Base-by-base conservation (phyloP, 2,329 filamentous ascomycete genomes). In the Ceratocystis harringtonii region DNA sequence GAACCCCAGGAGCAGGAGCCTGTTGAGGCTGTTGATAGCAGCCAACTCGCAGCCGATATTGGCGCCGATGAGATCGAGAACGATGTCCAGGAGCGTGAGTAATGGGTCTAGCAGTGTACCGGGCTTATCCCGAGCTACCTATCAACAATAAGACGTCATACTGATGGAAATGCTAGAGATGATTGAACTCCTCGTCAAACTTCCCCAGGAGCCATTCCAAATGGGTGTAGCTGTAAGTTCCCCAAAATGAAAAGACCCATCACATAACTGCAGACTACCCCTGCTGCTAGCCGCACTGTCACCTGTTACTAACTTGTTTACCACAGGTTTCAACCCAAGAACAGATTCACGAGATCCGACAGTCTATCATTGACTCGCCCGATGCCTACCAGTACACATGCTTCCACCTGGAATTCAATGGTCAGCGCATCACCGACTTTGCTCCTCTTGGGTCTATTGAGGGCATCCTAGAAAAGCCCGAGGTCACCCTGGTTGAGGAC, bases 351-450 rank as follows among this genome's bases (percentile, higher is more conserved):
- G 94, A 99, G 79, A 86, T 99, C 71, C 89, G 94, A 70, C 94
- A 97, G 77, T 92, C 92, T 68, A 89, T 99, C 74, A 91, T 96
- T 77, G 94, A 99, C 76, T 82, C 91, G 62, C 94, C 94, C 4
- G 82, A 87, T 68, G 95, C 92, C 63, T 94, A 96, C 78, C 91
- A 95, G 76, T 96, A 96, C 79, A 95, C 94, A 64, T 99, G 94
- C 80, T 99, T 99, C 79, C 94, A 99, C 77, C 85, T 99, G 71
- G 92, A 97, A 78, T 86, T 92, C 78, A 86, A 89, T 67, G 90
- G 90, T 70, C 80, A 89, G 76, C 88, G 89, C 69, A 87, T 99
- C 81, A 97, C 97, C 75, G 94, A 99, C 76, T 97, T 94, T 72
- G 83, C 95, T 67, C 88, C 95, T 74, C 83, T 99, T 68, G 91